phyloP scores from a whole-genome alignment of 2,329 filamentous ascomycete genomes.

The Coniella vitis region DNA sequence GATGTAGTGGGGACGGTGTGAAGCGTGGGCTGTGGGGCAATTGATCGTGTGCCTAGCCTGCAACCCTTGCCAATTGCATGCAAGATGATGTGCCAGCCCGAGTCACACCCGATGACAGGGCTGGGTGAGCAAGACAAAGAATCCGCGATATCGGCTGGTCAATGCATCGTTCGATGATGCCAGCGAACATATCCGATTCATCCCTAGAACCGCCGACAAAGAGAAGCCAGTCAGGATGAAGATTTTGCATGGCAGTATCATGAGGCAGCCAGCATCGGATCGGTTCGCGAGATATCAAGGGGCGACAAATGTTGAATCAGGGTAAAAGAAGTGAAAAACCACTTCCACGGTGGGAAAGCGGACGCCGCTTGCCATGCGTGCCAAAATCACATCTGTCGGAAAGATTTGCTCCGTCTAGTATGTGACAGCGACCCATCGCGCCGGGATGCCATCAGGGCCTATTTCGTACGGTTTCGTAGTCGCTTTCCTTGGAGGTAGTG shows the following conservation, averaged over 20 bases:
- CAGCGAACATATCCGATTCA: too few species aligned
- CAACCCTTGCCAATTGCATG: constrained; percentile 9
- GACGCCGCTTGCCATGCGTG: too few species aligned
- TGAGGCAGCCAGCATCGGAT: too few species aligned
- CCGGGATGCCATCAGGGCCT: constrained; percentile 50
- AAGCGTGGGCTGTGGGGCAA: constrained; percentile 9
- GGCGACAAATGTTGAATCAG: too few species aligned
- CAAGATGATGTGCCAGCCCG: constrained; percentile 13
- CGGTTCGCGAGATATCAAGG: too few species aligned
- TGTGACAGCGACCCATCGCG: constrained; percentile 42
- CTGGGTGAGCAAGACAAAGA: neutral
- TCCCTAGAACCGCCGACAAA: too few species aligned
- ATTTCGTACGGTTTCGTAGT: constrained; percentile 48
- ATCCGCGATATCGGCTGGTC: constrained; percentile 11
- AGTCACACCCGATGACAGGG: constrained; percentile 5
- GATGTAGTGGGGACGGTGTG: constrained; percentile 4
- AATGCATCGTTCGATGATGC: neutral
- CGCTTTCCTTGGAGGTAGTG: constrained; percentile 57
- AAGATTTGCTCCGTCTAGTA: neutral
- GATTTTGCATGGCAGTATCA: too few species aligned
- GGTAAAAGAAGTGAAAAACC: too few species aligned
- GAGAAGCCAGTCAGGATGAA: too few species aligned
- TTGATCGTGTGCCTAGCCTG: neutral
- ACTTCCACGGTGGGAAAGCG: too few species aligned
- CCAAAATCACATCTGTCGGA: too few species aligned